phyloP scores from a whole-genome alignment of 805 yeast species.

The Candida endomychidarum region DNA sequence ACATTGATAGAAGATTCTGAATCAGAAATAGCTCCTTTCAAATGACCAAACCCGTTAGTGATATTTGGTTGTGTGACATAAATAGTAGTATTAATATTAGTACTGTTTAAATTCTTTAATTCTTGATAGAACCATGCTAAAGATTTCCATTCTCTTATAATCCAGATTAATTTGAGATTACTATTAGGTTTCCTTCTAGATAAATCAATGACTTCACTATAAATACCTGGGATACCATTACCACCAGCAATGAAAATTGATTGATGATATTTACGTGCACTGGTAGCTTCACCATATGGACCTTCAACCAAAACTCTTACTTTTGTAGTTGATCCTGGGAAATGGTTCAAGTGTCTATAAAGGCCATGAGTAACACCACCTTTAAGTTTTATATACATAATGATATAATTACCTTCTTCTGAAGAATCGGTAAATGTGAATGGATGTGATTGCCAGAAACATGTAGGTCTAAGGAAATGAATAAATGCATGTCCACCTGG shows the following conservation, averaged over 20 bases:
- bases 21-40: conserved; percentile 15
- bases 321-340: conserved; percentile 24
- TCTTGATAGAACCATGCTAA: conserved; percentile 53
- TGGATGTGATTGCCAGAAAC: conserved; percentile 47
- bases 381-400: conserved; percentile 43
- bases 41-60: conserved; percentile 12
- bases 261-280: conserved; percentile 50
- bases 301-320: conserved; percentile 46
- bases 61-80: conserved; percentile 29
- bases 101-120: conserved; percentile 24
- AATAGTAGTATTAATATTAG: conserved; percentile 30
- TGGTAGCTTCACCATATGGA: conserved; percentile 61
- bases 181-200: conserved; percentile 22
- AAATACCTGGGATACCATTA: conserved; percentile 65
- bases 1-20: conserved; percentile 11
- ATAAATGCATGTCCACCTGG: conserved; percentile 46
- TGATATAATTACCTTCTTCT: conserved; percentile 23
- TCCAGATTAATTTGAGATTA: conserved; percentile 58
- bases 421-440: conserved; percentile 35
- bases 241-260: conserved; percentile 71
- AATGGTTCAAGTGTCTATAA: conserved; percentile 22
- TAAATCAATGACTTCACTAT: conserved; percentile 38
- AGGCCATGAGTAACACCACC: conserved; percentile 50
- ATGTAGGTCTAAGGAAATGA: conserved; percentile 32
- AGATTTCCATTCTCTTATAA: conserved; percentile 54